Base-by-base conservation (phyloP, 2,329 filamentous ascomycete genomes). In the Pseudopithomyces maydicus region DNA sequence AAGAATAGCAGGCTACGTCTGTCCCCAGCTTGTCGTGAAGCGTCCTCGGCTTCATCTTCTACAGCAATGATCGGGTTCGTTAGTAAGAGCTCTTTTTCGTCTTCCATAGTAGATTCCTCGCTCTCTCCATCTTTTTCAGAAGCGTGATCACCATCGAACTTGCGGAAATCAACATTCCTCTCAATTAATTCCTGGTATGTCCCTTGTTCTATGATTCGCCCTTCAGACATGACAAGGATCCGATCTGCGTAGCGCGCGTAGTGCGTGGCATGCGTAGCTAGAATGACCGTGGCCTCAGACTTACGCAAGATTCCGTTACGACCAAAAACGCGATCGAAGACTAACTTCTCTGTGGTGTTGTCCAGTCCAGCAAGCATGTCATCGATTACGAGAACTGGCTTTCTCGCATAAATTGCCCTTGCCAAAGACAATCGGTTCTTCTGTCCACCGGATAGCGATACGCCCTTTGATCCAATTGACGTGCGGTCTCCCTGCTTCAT, bases 291-390 rank as follows among this genome's bases (percentile, higher is more conserved):
- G 12, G 57, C 52, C 26, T 64, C 63, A 19, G 72, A 66, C 20
- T 70, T 64, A 7, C 74, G 70, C 1, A 82, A 58, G 7, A 81
- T 65, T 10, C 80, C 80, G 14, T 76, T 62, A 6, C 60, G 64
- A 10, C 79, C 78, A 39, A 82, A 69, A 1, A 82, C 61, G 35
- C 68, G 72, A 54, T 77, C 68, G 57, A 82, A 80, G 7, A 82
- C 77, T 32, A 75, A 67, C 15, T 77, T 74, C 56, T 80, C 79
- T 0, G 79, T 81, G 3, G 74, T 70, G 19, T 73, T 71, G 59
- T 82, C 81, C 6, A 82, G 71, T 8, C 80, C 80, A 45, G 77
- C 79, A 26, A 82, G 72, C 15, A 80, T 75, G 57, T 82, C 80
- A 58, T 82, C 80, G 12, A 82, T 66, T 14, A 82, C 68, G n/a